Evolutionary conservation across 495 filamentous ascomycete genomes (phyloP).

Genomic region (Xylaria longipes): DNA sequence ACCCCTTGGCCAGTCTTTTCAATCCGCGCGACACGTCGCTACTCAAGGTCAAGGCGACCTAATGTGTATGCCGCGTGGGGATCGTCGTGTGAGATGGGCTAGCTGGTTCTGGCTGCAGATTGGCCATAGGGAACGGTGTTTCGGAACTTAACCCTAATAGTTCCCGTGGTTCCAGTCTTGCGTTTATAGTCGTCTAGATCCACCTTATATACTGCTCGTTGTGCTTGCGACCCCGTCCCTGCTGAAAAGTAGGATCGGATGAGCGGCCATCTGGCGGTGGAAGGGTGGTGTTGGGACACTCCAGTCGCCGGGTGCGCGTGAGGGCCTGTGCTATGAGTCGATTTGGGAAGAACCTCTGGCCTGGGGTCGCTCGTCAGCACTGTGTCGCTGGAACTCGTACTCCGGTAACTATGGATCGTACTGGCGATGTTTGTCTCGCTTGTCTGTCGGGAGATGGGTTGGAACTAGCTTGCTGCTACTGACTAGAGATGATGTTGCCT

Average conservation of each 20-base stretch:
- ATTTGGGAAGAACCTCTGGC: constrained; percentile 66
- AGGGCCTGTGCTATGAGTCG: constrained; percentile 63
- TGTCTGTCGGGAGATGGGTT: constrained; percentile 42
- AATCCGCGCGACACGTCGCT: constrained; percentile 40
- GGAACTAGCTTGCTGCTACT: constrained; percentile 44
- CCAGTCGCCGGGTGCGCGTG: constrained; percentile 52
- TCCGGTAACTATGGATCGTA: constrained; percentile 62
- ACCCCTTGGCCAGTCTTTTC: constrained; percentile 42
- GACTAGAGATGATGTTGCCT: constrained; percentile 32
- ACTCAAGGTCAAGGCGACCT: constrained; percentile 31
- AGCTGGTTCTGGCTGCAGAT: constrained; percentile 35
- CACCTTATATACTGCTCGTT: constrained; percentile 46
- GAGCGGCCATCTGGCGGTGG: constrained; percentile 40
- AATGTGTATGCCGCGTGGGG: constrained; percentile 40
- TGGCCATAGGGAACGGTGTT: constrained; percentile 58
- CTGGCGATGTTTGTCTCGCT: constrained; percentile 45
- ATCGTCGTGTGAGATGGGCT: constrained; percentile 38
- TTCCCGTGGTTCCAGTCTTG: constrained; percentile 62
- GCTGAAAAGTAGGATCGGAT: constrained; percentile 51
- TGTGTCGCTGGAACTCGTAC: constrained; percentile 63
- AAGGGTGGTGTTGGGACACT: constrained; percentile 48
- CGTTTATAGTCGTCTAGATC: constrained; percentile 49
- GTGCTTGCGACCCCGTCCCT: constrained; percentile 36
- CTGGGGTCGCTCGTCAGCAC: constrained; percentile 68
- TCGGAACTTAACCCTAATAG: constrained; percentile 84